A percentile compares a stretch with the other conserved stretches of the same genome.
Evolutionary conservation across 768 basidiomycete species (phyloP).

Genomic region (Coprinellus micaceus): DNA sequence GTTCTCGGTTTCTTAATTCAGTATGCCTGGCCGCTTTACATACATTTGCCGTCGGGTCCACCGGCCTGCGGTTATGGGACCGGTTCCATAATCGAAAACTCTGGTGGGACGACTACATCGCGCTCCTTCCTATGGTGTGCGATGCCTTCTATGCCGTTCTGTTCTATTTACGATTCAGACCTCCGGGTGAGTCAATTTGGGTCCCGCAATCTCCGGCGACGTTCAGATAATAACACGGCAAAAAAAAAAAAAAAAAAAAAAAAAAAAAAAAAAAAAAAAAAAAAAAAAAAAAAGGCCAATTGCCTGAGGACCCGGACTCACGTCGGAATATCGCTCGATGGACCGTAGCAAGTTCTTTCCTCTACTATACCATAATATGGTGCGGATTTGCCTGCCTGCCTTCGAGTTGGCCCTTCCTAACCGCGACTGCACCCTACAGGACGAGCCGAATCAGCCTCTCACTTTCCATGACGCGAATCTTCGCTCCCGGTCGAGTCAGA

Average conservation of each 20-base stretch:
- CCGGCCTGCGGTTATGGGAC: conserved; percentile 16
- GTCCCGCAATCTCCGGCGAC: too few relatives aligned
- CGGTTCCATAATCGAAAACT: conserved; percentile 13
- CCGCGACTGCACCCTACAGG: conserved; percentile 3
- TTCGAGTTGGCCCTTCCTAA: not conserved
- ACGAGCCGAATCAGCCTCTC: conserved; percentile 11
- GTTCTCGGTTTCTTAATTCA: not conserved
- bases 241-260: too few relatives aligned
- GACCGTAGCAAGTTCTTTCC: not conserved
- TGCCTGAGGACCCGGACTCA: too few relatives aligned
- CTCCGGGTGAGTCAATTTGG: conserved; percentile 9
- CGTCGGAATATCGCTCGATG: too few relatives aligned
- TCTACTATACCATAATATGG: conserved; percentile 10
- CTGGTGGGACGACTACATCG: conserved; percentile 25
- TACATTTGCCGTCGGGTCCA: conserved; percentile 13
- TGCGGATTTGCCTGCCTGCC: not conserved
- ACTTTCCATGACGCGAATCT: conserved; percentile 13
- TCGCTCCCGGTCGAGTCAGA: conserved; percentile 13
- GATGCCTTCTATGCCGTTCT: conserved; percentile 11
- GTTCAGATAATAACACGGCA: too few relatives aligned
- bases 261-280: too few relatives aligned
- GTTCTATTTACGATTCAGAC: conserved; percentile 12
- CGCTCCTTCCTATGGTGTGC: conserved; percentile 12
- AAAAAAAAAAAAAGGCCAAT: too few relatives aligned
- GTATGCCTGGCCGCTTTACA: conserved; percentile 15